Base-by-base conservation (phyloP, 2,329 filamentous ascomycete genomes). In the Monilinia fructigena region DNA sequence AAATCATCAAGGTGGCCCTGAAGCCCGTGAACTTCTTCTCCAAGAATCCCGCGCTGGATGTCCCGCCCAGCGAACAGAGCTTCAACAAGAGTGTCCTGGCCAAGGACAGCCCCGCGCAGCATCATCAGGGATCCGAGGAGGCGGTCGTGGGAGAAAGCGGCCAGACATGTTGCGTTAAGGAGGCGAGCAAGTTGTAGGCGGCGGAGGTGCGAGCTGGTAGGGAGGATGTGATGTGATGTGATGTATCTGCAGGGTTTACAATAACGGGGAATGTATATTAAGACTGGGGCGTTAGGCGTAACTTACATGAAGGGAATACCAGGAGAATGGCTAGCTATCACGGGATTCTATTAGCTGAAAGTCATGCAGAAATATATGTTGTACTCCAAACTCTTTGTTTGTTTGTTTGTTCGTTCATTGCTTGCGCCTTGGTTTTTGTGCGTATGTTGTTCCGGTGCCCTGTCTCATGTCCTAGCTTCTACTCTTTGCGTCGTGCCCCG, bases 21-120 rank as follows among this genome's bases (percentile, higher is more conserved):
- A 80, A 82, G 70, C 82, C 83, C 0, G 80, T 79, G 4, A 83
- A 84, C 68, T 85, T 85, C 70, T 85, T 84, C 68, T 77, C 79
- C 4, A 78, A 77, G 66, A 85, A 85, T 68, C 83, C 83, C 0
- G 80, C 81, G 0, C 70, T 83, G 12, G 83, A 84, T 74, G 79
- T 83, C 18, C 80, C 82, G 3, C 79, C 79, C 3, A 80, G 78
- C 65, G 77, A 73, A 63, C 81, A 82, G 74, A 77, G 75, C 23
- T 74, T 76, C 28, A 82, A 82, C 69, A 76, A 77, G 76, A 76
- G 74, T 42, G 66, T 68, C 0, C 38, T 69, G 35, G 62, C 58
- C 0, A 40, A 38, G 8, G 58, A 61, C 23, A 23, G 48, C 16
- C 52, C 47, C 18, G 58, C 42, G 12, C 50, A 61, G 16, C 65